Base-by-base conservation (phyloP, 2,329 filamentous ascomycete species). In the Fusarium sterilihyphosum region DNA sequence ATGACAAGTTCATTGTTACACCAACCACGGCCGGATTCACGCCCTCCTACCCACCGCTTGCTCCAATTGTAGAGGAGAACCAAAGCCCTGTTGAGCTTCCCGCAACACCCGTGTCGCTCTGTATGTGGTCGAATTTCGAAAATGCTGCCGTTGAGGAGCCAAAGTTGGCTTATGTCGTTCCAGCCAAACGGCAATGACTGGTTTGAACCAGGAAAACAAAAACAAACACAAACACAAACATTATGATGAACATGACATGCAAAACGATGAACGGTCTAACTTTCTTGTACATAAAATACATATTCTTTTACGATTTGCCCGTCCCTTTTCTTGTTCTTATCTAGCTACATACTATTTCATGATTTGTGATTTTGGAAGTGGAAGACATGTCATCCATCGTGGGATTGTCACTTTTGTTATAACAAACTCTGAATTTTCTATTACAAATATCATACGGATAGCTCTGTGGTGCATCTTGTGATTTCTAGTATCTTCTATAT, bases 61-160 rank as follows among this genome's bases (percentile, higher is more conserved):
- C 46, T 31, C 58, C 49, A 26, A 50, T 41, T 29, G 31, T 47
- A 20, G 49, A 58, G 24, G 61, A 68, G 22, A 47, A 67, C 8
- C 60, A 68, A 37, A 71, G 71, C 26, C 77, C 76, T 18, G 72
- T 77, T 22, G 77, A 79, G 58, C 75, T 79, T 29, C 77, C 77
- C 5, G 77, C 77, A 18, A 79, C 77, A 14, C 77, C 77, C 16
- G 77, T 79, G 12, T 79, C 77, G 22, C 70, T 77, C 38, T 79
- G 74, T n/a, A 78, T 77, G 73, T 79, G 77, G 77, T 72, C 67
- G 49, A 66, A 74, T 20, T 60, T 79, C 13, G 77, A 79, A 61
- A 63, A 77, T 29, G 77, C 77, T 53, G 72, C 69, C 14, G 76
- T 79, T 47, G 74, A 77, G 41, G 77, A 79, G 41, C 77, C 77